Conservation (phyloP, 352 stramenopile genomes). For the Pythium coloratum region DNA sequence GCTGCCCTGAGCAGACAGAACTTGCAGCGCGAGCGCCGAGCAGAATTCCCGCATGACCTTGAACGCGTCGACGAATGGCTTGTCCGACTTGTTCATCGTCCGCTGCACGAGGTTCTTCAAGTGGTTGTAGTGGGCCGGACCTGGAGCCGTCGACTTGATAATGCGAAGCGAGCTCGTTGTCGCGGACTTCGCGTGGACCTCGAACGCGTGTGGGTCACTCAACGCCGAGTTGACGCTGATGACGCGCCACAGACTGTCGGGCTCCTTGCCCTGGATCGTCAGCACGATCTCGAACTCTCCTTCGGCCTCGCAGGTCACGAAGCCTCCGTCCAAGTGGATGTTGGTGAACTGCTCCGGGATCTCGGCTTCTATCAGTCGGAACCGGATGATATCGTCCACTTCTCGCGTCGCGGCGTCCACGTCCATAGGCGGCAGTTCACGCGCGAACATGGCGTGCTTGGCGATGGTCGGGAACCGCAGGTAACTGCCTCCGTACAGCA, state of each 20-base stretch:
- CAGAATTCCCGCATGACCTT: constrained; percentile 85
- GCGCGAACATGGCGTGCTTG: constrained; percentile 68
- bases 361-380: constrained; percentile 77
- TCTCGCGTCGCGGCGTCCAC: constrained; percentile 50
- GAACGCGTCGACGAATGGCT: constrained; percentile 77
- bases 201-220: constrained; percentile 59
- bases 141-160: constrained; percentile 76
- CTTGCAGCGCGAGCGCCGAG: constrained; percentile 73
- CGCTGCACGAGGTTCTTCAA: constrained; percentile 84
- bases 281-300: constrained; percentile 86
- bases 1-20: constrained; percentile 72
- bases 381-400: constrained; percentile 80
- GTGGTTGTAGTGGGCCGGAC: constrained; percentile 75
- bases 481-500: constrained; percentile 79
- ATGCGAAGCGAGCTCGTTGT: constrained; percentile 73
- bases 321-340: constrained; percentile 72
- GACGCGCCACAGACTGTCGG: constrained; percentile 73
- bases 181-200: constrained; percentile 48
- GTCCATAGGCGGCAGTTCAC: constrained; percentile 69
- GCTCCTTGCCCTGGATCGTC: constrained; percentile 79
- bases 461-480: constrained; percentile 71
- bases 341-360: constrained; percentile 81
- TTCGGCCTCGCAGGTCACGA: constrained; percentile 73
- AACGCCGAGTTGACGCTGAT: constrained; percentile 79
- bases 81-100: constrained; percentile 84